A percentile compares a stretch with the other conserved stretches of the same genome.
These are phyloP conservation scores for Farysia itapuensis DNA, from an alignment of 1,284 basidiomycete species.

Conservation along the genomic window DNA sequence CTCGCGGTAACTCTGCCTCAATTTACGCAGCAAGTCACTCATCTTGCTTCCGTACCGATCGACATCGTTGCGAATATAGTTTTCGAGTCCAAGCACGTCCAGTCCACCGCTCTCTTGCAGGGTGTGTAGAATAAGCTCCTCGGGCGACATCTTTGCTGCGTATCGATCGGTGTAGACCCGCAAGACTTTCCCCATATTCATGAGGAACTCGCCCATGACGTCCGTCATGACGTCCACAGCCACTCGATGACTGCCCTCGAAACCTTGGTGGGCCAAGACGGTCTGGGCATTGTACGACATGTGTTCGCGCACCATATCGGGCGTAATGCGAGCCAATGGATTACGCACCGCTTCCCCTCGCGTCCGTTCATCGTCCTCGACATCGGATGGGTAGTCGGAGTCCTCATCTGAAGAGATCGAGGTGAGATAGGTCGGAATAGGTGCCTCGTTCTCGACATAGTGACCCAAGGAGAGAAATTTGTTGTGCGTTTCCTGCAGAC, in stretches of 20 bases:
- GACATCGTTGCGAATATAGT: slow-evolving; percentile 86
- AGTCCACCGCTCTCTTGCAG: slow-evolving; percentile 82
- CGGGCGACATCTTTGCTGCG: slow-evolving; percentile 73
- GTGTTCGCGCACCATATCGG: slow-evolving; percentile 33
- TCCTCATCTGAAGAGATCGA: slow-evolving; percentile 49
- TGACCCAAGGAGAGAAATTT: slow-evolving; percentile 51
- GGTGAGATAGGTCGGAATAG: slow-evolving; percentile 49
- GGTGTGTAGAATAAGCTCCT: slow-evolving; percentile 90
- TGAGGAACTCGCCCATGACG: slow-evolving; percentile 77
- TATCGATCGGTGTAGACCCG: slow-evolving; percentile 80
- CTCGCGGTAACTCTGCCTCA: slow-evolving; percentile 78
- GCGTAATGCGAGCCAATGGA: slow-evolving; percentile 14
- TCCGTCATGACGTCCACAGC: slow-evolving; percentile 79
- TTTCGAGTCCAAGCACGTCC: slow-evolving; percentile 74
- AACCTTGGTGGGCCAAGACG: slow-evolving; percentile 53
- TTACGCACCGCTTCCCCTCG: slow-evolving; percentile 1
- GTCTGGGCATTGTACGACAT: slow-evolving; percentile 34
- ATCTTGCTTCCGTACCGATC: slow-evolving; percentile 77
- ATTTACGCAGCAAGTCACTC: slow-evolving; percentile 79
- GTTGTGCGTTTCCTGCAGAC: slow-evolving; percentile 48
- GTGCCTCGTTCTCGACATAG: slow-evolving; percentile 49
- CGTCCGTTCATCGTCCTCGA: slow-evolving; percentile 22
- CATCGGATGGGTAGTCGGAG: slow-evolving; percentile 37
- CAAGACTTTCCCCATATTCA: slow-evolving; percentile 83
- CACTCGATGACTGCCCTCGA: slow-evolving; percentile 51